Evolutionary conservation across 306 rosid species (phyloP), one percentile per base, ranked within the genome.

Genomic region (Crataegus laevigata): DNA sequence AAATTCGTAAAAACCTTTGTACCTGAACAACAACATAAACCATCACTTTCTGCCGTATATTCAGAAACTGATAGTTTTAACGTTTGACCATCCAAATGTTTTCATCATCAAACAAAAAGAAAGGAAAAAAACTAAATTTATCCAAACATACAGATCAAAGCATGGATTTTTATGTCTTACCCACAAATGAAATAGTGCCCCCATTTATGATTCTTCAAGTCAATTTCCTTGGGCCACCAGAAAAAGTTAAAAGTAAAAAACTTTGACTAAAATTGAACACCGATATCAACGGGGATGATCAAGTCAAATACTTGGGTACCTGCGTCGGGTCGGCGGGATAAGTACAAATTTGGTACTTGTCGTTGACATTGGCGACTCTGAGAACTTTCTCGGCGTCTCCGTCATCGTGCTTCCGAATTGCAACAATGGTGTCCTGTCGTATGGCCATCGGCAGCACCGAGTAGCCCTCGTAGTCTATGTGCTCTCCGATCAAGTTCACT

Each of bases 361-460:
- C 97, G 60, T 85, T 87, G 36, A 90, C 91, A 55, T 94, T 94
- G 30, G 90, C 96, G 45, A 94, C 92, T 73, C 86, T 85, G 21
- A 94, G 85, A 83, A 86, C 78, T 62, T 82, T 82, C 66, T 88
- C 82, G 1, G 66, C 21, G 4, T 67, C 81, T 18, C 72, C 87
- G 3, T 62, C 81, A 13, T 78, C 85, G 57, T 84, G 82, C 78
- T 63, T 88, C 77, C 96, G 69, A 58, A 94, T 89, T 1, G 93
- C 99, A 11, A 94, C 87, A 15, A 94, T 90, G 6, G 98, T 92
- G 75, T 94, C 99, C 75, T 89, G 99, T 58, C 99, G 82, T 75
- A 94, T 94, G 12, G 99, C 99, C 99, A 94, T 92, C 52, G 99
- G 99, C 91, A 94, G 77, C 82, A 94, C 99, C 15, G 99, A 94